These are phyloP conservation scores for Piedraia hortae DNA, from an alignment of 2,329 filamentous ascomycete species.

Conservation along the genomic window DNA sequence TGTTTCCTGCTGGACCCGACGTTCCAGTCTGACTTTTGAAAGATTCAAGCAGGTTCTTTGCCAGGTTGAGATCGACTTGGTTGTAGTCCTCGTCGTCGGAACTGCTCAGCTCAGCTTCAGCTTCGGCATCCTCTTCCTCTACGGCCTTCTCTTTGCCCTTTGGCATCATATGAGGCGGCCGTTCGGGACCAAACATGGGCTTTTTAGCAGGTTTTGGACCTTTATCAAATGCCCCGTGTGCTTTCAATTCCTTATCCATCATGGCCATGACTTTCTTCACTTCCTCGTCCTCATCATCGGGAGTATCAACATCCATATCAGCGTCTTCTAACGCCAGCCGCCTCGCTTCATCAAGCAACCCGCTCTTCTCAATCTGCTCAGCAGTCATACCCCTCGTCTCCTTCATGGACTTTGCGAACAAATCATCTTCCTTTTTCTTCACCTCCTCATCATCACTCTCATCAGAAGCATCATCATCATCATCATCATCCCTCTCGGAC, in stretches of 20 bases:
- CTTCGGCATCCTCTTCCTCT: slow-evolving; percentile 15
- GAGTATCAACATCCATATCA: slow-evolving; percentile 17
- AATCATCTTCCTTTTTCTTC: slow-evolving; percentile 50
- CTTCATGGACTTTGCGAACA: slow-evolving; percentile 68
- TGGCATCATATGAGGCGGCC: slow-evolving; percentile 7
- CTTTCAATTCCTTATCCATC: slow-evolving; percentile 46
- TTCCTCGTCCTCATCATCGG: slow-evolving; percentile 30
- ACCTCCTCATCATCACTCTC: slow-evolving; percentile 45
- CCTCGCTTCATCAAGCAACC: slow-evolving; percentile 12
- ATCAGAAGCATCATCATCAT: slow-evolving; percentile 41
- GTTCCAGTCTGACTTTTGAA: slow-evolving; percentile 75
- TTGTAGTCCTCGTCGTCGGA: slow-evolving; percentile 28
- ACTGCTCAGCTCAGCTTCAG: slow-evolving; percentile 10
- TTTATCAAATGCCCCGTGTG: slow-evolving; percentile 39
- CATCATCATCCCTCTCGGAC: slow-evolving; percentile 44
- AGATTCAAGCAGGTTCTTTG: slow-evolving; percentile 71
- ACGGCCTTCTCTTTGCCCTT: slow-evolving; percentile 5
- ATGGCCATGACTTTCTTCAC: slow-evolving; percentile 37
- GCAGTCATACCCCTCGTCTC: slow-evolving; percentile 57
- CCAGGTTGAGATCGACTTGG: slow-evolving; percentile 62
- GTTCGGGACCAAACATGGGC: slow-evolving; percentile 9
- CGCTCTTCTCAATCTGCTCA: slow-evolving; percentile 11
- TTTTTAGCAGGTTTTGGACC: too few relatives aligned
- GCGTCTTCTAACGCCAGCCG: slow-evolving; percentile 15
- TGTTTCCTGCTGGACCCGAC: slow-evolving; percentile 63